Evolutionary conservation across 768 basidiomycete species (phyloP), one percentile per base, ranked within the genome.

Genomic region (Leccinum truebloodii): DNA sequence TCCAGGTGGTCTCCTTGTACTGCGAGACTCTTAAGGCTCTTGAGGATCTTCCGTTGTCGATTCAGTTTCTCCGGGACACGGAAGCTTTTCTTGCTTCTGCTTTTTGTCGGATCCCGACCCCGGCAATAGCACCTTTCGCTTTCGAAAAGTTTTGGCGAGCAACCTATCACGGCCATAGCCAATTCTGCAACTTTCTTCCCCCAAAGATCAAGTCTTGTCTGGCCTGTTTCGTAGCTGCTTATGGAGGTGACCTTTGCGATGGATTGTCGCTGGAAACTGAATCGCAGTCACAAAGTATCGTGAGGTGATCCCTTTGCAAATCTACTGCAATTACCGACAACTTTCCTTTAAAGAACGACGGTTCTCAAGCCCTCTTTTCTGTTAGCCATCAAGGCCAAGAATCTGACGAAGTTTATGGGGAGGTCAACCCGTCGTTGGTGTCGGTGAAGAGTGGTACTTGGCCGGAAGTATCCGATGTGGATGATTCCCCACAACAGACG

Each of bases 131-230:
- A 0, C 81, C 84, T 1, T 65, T 80, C 6, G 78, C 81, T 1
- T 89, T 88, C 60, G 76, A 78, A 63, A 72, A 69, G 2, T 88
- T 84, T 67, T 89, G 87, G 87, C 77, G 76, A n/a, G 71, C 71
- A 41, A 83, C 83, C 3, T 87, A 84, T 65, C 79, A 83, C 35
- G 72, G 72, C n/a, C 73, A 67, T 37, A 69, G 70, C 28, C 73
- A 79, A 34, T 76, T 80, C 30, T 69, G 67, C 53, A 44, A 63
- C 0, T 59, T 67, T 18, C 81, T 82, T 59, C 83, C 86, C 0
- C 65, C 70, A 6, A 73, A 70, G 20, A 73, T 86, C 61, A 78
- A 76, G 54, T 73, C 72, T 12, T 81, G 78, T 48, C 70, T 88
- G 41, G 73, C 73, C 58, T 81, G 78, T 26, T 80, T 80, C 62